Conservation (phyloP, 1,284 basidiomycete genomes). For the Puccinia sorghi region DNA sequence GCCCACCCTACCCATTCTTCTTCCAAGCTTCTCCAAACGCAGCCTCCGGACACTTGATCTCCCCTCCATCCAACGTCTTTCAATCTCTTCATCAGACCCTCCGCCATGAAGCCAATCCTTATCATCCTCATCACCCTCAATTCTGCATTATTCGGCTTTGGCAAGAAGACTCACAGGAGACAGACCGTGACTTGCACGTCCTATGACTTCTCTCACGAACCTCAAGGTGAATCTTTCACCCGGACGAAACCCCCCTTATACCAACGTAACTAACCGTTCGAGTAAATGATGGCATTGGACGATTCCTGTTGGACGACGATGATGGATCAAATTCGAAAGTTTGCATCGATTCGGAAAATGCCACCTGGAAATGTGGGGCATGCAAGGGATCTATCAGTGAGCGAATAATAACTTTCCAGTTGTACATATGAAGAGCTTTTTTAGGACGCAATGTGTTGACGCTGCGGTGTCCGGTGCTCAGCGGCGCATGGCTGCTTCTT, state of each 20-base stretch:
- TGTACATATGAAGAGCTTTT: background rate
- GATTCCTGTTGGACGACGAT: background rate
- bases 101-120: conserved; percentile 7
- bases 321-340: background rate
- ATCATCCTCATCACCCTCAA: conserved; percentile 5
- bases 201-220: background rate
- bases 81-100: no score
- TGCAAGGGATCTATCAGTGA: conserved; percentile 11
- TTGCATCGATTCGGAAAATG: background rate
- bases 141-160: background rate
- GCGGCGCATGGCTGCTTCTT: background rate
- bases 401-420: background rate
- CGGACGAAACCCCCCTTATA: background rate
- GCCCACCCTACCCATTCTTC: no score
- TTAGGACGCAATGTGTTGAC: background rate
- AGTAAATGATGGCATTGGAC: background rate
- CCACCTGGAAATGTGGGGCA: background rate
- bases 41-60: no score
- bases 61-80: no score
- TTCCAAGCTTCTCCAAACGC: no score
- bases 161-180: background rate
- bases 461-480: background rate
- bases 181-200: background rate
- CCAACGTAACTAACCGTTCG: no score
- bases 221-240: background rate